Evolutionary conservation across 441 rosid genomes (phyloP).

Genomic region (Cnidoscolus chayamansa): DNA sequence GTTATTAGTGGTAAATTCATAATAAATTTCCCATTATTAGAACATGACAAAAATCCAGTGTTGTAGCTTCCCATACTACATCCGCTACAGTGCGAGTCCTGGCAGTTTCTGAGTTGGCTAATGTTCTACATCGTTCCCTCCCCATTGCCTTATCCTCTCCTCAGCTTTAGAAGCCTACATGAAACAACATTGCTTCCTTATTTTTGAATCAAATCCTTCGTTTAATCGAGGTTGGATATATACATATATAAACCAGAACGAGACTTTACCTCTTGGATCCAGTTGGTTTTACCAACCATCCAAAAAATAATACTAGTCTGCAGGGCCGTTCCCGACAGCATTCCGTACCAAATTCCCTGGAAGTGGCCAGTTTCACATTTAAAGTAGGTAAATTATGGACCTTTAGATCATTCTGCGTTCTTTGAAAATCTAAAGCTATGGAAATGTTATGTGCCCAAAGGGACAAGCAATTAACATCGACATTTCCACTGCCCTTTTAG

Average conservation of each 20-base stretch:
- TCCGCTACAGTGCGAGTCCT: not conserved
- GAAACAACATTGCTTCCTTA: not conserved
- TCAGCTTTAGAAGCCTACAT: slow-evolving; percentile 59
- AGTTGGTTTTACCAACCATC: slow-evolving; percentile 49
- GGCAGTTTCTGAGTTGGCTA: not conserved
- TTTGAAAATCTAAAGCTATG: too few relatives aligned
- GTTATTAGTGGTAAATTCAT: too few relatives aligned
- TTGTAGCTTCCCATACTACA: too few relatives aligned
- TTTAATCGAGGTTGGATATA: too few relatives aligned
- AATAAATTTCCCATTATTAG: too few relatives aligned
- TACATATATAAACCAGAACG: too few relatives aligned
- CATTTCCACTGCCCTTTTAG: too few relatives aligned
- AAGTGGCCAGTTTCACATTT: not conserved
- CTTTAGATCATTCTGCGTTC: too few relatives aligned
- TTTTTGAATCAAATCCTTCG: not conserved
- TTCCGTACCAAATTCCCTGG: slow-evolving; percentile 63
- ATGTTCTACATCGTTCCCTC: slow-evolving; percentile 31
- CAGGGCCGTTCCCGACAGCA: slow-evolving; percentile 38
- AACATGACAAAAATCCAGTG: too few relatives aligned
- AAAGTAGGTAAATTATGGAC: too few relatives aligned
- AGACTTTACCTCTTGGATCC: slow-evolving; percentile 22
- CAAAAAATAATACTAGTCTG: slow-evolving; percentile 30
- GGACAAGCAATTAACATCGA: too few relatives aligned
- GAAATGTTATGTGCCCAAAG: too few relatives aligned
- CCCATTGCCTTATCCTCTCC: slow-evolving; percentile 55